These are phyloP conservation scores for Monosporascus ibericus DNA, from an alignment of 2,329 filamentous ascomycete genomes.

Conservation along the genomic window DNA sequence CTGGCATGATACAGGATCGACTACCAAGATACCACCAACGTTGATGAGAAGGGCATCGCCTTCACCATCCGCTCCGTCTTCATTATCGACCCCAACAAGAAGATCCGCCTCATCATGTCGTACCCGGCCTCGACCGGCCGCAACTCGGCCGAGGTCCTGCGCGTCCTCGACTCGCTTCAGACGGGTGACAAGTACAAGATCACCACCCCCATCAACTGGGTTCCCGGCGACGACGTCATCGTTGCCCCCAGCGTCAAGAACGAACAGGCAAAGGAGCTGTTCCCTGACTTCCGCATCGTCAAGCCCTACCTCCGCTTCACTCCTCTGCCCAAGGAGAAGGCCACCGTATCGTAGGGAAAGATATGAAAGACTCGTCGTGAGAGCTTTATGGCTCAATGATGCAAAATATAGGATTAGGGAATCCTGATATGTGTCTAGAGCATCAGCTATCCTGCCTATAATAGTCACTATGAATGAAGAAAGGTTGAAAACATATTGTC, in stretches of 20 bases:
- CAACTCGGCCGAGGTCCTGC: conserved; percentile 73
- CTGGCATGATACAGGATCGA: conserved; percentile 49
- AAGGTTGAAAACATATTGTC: no score
- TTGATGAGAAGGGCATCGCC: conserved; percentile 75
- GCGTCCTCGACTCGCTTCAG: conserved; percentile 73
- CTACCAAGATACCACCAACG: conserved; percentile 75
- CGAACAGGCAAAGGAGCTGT: conserved; percentile 80
- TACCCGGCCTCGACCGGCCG: conserved; percentile 89
- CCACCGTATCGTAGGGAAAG: conserved; percentile 24
- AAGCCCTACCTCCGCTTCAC: conserved; percentile 74
- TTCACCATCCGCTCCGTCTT: conserved; percentile 95
- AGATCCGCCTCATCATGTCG: conserved; percentile 84
- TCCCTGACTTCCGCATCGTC: conserved; percentile 66
- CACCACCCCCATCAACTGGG: conserved; percentile 88
- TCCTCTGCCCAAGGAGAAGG: conserved; percentile 51
- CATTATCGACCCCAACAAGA: conserved; percentile 90
- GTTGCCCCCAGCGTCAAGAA: conserved; percentile 78
- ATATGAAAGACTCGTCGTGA: not conserved
- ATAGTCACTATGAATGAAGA: no score
- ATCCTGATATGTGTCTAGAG: no score
- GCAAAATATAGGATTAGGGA: not conserved
- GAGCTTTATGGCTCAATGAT: not conserved
- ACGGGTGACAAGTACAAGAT: conserved; percentile 82
- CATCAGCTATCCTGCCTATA: no score
- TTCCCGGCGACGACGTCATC: conserved; percentile 84